These are phyloP conservation scores for Vaccinium darrowii DNA, from an alignment of 148 eudicot genomes.

Conservation along the genomic window DNA sequence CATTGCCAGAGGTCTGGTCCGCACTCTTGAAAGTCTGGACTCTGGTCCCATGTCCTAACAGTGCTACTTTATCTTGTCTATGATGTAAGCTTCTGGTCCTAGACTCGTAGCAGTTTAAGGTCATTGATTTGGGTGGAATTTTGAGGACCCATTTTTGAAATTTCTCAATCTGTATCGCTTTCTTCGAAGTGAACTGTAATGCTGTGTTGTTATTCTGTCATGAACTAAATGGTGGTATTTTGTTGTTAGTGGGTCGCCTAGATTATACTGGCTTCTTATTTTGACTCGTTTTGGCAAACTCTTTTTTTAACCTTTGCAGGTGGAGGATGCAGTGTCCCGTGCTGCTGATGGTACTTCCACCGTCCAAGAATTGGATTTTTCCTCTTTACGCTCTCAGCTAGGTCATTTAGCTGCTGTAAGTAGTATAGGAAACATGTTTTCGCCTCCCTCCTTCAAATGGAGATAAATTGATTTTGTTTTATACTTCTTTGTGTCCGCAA, in stretches of 20 bases:
- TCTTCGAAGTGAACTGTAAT: background rate
- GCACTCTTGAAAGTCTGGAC: too few species aligned
- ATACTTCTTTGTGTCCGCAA: background rate
- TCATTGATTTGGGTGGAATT: background rate
- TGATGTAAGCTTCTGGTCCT: background rate
- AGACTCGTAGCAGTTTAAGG: background rate
- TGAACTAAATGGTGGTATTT: background rate
- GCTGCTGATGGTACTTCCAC: slow-evolving; percentile 72
- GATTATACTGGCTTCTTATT: background rate
- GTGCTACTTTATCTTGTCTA: background rate
- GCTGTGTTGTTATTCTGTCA: background rate
- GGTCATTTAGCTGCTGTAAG: slow-evolving; percentile 89
- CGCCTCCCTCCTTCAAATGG: background rate
- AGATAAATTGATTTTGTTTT: background rate
- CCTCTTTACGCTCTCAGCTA: slow-evolving; percentile 72
- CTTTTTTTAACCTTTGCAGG: slow-evolving; percentile 38
- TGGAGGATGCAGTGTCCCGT: slow-evolving; percentile 85
- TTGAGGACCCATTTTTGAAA: background rate
- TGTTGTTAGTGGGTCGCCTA: background rate
- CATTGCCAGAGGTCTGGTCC: background rate
- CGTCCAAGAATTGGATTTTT: slow-evolving; percentile 79
- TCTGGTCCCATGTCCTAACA: background rate
- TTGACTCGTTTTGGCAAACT: background rate
- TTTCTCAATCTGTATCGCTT: background rate
- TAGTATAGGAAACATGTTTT: slow-evolving; percentile 10